Evolutionary conservation across 768 basidiomycete species (phyloP), one percentile per base, ranked within the genome.

Genomic region (Lentinus brumalis): DNA sequence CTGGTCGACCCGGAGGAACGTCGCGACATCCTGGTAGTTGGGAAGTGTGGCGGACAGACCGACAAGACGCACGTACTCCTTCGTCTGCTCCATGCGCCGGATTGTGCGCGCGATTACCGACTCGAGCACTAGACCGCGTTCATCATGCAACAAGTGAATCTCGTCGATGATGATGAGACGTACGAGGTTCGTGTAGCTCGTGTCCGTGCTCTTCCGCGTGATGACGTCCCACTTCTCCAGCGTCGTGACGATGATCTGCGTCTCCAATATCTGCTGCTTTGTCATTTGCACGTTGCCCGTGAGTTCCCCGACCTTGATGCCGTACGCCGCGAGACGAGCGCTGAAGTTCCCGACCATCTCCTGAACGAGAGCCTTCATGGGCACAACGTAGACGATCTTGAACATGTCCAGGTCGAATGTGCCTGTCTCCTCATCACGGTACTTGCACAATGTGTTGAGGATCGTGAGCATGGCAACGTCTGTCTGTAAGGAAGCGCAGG

Each of bases 181-280:
- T 15, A 98, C 96, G 53, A 98, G 87, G 71, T 97, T 98, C 50
- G 95, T 98, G 74, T 98, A 98, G 64, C 89, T 92, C 18, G 93
- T 95, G 68, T 98, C 97, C 0, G 96, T 96, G 66, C 88, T 92
- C 79, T 99, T 99, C 68, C 97, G 89, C 5, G 96, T 98, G 72
- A 99, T 96, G 70, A 99, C 97, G 67, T 99, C 96, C 94, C 94
- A 99, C 74, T 99, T 98, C 77, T 99, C 97, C 0, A 96, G 97
- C 0, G 97, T 98, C 0, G 96, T 97, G 63, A 98, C 95, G 74
- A 98, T 98, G 70, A 99, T 93, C 71, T 98, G 96, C 0, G 96
- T 97, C 70, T 96, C 95, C 9, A 94, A 77, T 55, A 98, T 98
- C 74, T 98, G 96, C 62, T 92, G 88, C 73, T 98, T 99, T 56